These are phyloP conservation scores for Blepharisma stoltei DNA, from an alignment of 73 alveolate species.

Conservation along the genomic window DNA sequence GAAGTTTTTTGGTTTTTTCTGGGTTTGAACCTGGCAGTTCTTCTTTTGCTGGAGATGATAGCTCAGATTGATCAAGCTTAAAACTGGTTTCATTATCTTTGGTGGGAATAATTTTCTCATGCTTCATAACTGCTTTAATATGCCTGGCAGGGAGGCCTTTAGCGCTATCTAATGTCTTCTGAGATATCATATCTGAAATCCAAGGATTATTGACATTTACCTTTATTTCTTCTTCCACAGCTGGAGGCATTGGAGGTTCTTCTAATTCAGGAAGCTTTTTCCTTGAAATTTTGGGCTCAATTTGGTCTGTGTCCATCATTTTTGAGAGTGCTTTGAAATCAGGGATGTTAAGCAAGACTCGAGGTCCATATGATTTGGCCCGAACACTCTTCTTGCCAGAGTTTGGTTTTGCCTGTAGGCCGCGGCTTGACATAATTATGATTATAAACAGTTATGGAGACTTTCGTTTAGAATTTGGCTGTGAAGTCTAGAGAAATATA, in stretches of 20 bases:
- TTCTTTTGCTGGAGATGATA: not conserved
- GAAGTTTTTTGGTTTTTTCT: slow-evolving; percentile 14
- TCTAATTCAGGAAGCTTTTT: slow-evolving; percentile 1
- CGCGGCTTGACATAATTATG: too few relatives aligned
- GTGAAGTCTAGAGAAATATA: too few relatives aligned
- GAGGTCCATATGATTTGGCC: slow-evolving; percentile 14
- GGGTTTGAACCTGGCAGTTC: slow-evolving; percentile 12
- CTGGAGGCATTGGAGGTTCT: too few relatives aligned
- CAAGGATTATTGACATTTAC: slow-evolving; percentile 26
- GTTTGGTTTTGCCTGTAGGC: too few relatives aligned
- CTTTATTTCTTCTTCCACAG: not conserved
- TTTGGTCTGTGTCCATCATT: not conserved
- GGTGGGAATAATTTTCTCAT: slow-evolving; percentile 24
- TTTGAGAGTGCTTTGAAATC: slow-evolving; percentile 15
- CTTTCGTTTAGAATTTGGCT: too few relatives aligned
- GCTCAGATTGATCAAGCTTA: slow-evolving; percentile 1
- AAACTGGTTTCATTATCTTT: slow-evolving; percentile 21
- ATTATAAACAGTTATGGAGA: too few relatives aligned
- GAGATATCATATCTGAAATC: slow-evolving; percentile 12
- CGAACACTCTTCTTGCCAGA: too few relatives aligned
- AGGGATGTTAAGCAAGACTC: slow-evolving; percentile 20
- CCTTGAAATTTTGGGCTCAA: not conserved
- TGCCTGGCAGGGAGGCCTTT: slow-evolving; percentile 30
- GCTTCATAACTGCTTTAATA: not conserved
- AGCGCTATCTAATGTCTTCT: slow-evolving; percentile 21